Evolutionary conservation across 108 stramenopile species (phyloP).

Genomic region (Nitzschia palea): DNA sequence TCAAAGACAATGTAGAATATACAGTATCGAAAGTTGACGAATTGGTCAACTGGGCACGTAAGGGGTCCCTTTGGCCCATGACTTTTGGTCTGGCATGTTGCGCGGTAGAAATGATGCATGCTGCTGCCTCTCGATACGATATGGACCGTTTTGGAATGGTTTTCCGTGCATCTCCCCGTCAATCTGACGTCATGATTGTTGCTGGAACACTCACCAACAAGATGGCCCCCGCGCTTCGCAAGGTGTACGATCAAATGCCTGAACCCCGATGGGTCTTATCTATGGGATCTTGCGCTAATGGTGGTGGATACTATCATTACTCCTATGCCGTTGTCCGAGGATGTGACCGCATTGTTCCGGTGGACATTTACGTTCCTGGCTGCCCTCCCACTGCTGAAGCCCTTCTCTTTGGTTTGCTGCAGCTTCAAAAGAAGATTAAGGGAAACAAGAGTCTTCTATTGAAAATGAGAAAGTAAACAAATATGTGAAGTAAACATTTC

Average conservation of each 20-base stretch:
- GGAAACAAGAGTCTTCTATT: slow-evolving; percentile 93
- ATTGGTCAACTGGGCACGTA: slow-evolving; percentile 99
- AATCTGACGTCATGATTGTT: slow-evolving; percentile 99
- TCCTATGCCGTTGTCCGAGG: slow-evolving; percentile 98
- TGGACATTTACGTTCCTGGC: slow-evolving; percentile 99
- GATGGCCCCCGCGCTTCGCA: slow-evolving; percentile 99
- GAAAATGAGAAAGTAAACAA: slow-evolving; percentile 90
- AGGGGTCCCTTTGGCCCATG: slow-evolving; percentile 99
- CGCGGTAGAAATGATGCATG: slow-evolving; percentile 99
- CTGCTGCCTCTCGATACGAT: slow-evolving; percentile 98
- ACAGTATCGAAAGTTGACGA: slow-evolving; percentile 98
- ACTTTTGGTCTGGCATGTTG: slow-evolving; percentile 99
- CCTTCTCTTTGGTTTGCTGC: slow-evolving; percentile 94
- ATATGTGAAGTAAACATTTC: no score
- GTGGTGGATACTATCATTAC: slow-evolving; percentile 99
- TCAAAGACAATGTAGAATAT: slow-evolving; percentile 94
- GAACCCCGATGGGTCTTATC: slow-evolving; percentile 99
- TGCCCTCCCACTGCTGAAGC: slow-evolving; percentile 99
- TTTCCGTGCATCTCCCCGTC: slow-evolving; percentile 91
- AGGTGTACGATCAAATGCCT: slow-evolving; percentile 99
- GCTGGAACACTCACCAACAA: slow-evolving; percentile 99
- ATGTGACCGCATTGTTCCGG: slow-evolving; percentile 98
- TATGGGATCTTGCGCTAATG: slow-evolving; percentile 99
- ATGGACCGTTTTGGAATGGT: slow-evolving; percentile 99
- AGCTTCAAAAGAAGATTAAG: slow-evolving; percentile 99